Evolutionary conservation across 2,329 filamentous ascomycete species (phyloP).

Genomic region (Seiridium unicorne): DNA sequence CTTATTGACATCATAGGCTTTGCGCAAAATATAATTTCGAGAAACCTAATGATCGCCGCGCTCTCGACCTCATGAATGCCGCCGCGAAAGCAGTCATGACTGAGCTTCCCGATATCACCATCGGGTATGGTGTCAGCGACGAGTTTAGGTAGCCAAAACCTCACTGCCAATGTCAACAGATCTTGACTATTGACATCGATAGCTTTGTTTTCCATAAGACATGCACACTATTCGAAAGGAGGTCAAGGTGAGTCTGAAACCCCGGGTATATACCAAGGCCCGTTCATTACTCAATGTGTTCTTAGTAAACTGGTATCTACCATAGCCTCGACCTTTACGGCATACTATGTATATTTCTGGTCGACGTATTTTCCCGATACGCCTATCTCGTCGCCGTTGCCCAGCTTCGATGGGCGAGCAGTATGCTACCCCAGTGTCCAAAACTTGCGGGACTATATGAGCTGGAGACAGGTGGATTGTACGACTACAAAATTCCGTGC

Average conservation of each 20-base stretch:
- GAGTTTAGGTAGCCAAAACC: slow-evolving; percentile 68
- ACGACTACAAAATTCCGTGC: too few relatives aligned
- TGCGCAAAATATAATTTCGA: slow-evolving; percentile 80
- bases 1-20: slow-evolving; percentile 4
- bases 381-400: slow-evolving; percentile 70
- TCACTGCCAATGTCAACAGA: not conserved
- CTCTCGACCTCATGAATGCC: slow-evolving; percentile 90
- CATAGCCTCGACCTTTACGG: slow-evolving; percentile 88
- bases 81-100: slow-evolving; percentile 83
- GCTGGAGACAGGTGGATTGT: slow-evolving; percentile 97
- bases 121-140: slow-evolving; percentile 93
- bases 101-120: slow-evolving; percentile 78
- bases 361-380: slow-evolving; percentile 69
- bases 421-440: slow-evolving; percentile 82
- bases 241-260: slow-evolving; percentile 60
- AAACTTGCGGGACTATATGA: slow-evolving; percentile 91
- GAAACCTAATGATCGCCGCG: slow-evolving; percentile 89
- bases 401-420: slow-evolving; percentile 89
- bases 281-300: not conserved
- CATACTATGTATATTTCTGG: slow-evolving; percentile 86
- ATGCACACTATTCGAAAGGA: slow-evolving; percentile 79
- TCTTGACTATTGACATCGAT: not conserved
- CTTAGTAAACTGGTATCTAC: slow-evolving; percentile 85
- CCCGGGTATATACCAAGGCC: not conserved
- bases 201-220: slow-evolving; percentile 89